A percentile compares a stretch with the other conserved stretches of the same genome.
Evolutionary conservation across 2,329 filamentous ascomycete genomes (phyloP).

Genomic region (Penicillium sp.): DNA sequence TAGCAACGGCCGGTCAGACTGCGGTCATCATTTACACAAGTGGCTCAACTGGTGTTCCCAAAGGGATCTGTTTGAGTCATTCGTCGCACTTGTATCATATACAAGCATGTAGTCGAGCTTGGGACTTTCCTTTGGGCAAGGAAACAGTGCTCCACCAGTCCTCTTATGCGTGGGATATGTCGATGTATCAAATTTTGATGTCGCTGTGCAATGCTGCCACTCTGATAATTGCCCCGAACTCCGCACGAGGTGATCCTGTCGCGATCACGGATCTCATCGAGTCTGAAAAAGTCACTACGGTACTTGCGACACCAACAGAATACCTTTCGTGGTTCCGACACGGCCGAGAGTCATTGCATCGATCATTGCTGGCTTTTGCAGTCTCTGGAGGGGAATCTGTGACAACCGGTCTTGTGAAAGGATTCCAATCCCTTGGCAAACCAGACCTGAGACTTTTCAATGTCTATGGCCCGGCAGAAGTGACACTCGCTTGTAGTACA

Average conservation of each 20-base stretch:
- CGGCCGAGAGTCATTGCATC: constrained; percentile 9
- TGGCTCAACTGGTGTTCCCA: constrained; percentile 25
- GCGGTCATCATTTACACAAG: constrained; percentile 26
- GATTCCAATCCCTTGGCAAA: constrained; percentile 17
- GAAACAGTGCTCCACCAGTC: constrained; percentile 28
- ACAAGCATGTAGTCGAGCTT: constrained; percentile 8
- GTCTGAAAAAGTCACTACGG: constrained; percentile 21
- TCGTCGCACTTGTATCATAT: constrained; percentile 18
- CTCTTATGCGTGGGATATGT: constrained; percentile 27
- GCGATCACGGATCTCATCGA: constrained; percentile 21
- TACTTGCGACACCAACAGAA: constrained; percentile 25
- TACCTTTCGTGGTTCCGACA: constrained; percentile 20
- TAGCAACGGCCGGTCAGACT: constrained; percentile 7
- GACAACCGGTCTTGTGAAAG: constrained; percentile 7
- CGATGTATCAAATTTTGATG: constrained; percentile 24
- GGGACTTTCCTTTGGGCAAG: constrained; percentile 9
- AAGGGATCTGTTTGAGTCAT: constrained; percentile 19
- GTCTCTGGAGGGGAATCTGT: constrained; percentile 29
- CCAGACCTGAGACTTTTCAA: constrained; percentile 24
- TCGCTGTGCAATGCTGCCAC: constrained; percentile 23
- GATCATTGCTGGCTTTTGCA: constrained; percentile 12
- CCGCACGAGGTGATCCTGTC: constrained; percentile 20
- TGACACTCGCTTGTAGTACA: constrained; percentile 22
- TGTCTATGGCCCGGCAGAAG: constrained; percentile 34
- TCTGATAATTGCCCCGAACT: constrained; percentile 16